Conservation (phyloP, 352 stramenopile genomes). For the Pythium grandisporangium region DNA sequence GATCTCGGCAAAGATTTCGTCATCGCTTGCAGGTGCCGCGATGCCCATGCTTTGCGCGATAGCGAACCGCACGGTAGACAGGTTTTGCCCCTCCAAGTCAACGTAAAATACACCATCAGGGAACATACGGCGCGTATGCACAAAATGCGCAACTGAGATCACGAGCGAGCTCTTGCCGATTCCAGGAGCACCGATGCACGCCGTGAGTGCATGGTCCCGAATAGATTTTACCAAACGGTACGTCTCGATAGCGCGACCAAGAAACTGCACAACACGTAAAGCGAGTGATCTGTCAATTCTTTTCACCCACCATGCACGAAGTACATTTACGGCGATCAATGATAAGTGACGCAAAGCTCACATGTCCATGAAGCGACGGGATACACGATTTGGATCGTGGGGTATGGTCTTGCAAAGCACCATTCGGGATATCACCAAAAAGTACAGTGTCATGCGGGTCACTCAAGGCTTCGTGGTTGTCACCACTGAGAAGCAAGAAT, state of each 20-base stretch:
- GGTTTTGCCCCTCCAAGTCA: slow-evolving; percentile 72
- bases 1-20: slow-evolving; percentile 73
- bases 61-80: slow-evolving; percentile 69
- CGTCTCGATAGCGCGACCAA: slow-evolving; percentile 68
- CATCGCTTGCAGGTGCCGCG: slow-evolving; percentile 54
- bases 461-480: slow-evolving; percentile 13
- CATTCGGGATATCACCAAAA: slow-evolving; percentile 57
- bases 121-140: slow-evolving; percentile 69
- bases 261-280: slow-evolving; percentile 51
- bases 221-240: slow-evolving; percentile 72
- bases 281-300: too few species aligned
- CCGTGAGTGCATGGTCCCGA: slow-evolving; percentile 54
- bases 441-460: slow-evolving; percentile 55
- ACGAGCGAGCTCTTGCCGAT: slow-evolving; percentile 80
- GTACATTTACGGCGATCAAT: too few species aligned
- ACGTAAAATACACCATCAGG: slow-evolving; percentile 79
- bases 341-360: too few species aligned
- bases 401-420: slow-evolving; percentile 50
- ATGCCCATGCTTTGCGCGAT: slow-evolving; percentile 77
- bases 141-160: slow-evolving; percentile 74
- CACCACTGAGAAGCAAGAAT: slow-evolving; percentile 49
- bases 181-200: slow-evolving; percentile 57
- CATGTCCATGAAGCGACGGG: slow-evolving; percentile 69
- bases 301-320: too few species aligned
- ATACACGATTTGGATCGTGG: slow-evolving; percentile 65